phyloP scores from a whole-genome alignment of 1,284 basidiomycete genomes.

The Malassezia obtusa region DNA sequence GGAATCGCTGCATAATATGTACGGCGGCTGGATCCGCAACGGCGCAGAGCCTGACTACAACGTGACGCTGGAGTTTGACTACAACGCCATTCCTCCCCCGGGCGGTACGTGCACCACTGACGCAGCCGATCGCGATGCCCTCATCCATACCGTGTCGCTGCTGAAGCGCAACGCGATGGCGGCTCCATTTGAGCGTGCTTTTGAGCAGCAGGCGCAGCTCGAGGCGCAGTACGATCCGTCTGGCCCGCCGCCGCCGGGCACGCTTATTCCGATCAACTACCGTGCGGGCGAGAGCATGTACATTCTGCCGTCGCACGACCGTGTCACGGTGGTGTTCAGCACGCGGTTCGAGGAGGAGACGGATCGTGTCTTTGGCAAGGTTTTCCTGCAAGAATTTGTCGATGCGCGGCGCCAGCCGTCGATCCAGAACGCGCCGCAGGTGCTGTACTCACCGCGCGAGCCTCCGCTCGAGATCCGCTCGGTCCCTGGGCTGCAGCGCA shows the following conservation, averaged over 20 bases:
- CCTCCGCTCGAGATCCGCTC: conserved; percentile 91
- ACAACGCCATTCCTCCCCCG: conserved; percentile 69
- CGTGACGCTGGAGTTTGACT: conserved; percentile 74
- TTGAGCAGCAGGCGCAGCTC: conserved; percentile 73
- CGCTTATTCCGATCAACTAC: conserved; percentile 79
- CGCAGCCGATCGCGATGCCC: conserved; percentile 48
- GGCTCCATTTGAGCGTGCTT: conserved; percentile 85
- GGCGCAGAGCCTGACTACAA: conserved; percentile 73
- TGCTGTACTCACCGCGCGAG: conserved; percentile 89
- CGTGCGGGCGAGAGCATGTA: conserved; percentile 90
- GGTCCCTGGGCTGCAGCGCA: conserved; percentile 66
- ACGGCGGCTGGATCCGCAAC: conserved; percentile 60
- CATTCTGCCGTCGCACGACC: conserved; percentile 80
- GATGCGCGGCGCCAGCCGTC: conserved; percentile 85
- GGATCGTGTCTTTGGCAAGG: conserved; percentile 88
- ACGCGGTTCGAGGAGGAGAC: conserved; percentile 96
- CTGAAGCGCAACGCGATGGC: conserved; percentile 90
- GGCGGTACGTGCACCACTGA: conserved; percentile 58
- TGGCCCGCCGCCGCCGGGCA: conserved; percentile 49
- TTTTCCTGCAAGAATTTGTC: conserved; percentile 98
- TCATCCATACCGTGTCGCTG: conserved; percentile 72
- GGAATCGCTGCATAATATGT: conserved; percentile 72
- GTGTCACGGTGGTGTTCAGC: conserved; percentile 94
- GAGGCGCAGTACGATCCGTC: conserved; percentile 56
- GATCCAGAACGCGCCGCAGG: conserved; percentile 94